Evolutionary conservation across 176 grass and related monocot genomes (phyloP), one percentile per base, ranked within the genome.

Genomic region (Aegilops speltoides): DNA sequence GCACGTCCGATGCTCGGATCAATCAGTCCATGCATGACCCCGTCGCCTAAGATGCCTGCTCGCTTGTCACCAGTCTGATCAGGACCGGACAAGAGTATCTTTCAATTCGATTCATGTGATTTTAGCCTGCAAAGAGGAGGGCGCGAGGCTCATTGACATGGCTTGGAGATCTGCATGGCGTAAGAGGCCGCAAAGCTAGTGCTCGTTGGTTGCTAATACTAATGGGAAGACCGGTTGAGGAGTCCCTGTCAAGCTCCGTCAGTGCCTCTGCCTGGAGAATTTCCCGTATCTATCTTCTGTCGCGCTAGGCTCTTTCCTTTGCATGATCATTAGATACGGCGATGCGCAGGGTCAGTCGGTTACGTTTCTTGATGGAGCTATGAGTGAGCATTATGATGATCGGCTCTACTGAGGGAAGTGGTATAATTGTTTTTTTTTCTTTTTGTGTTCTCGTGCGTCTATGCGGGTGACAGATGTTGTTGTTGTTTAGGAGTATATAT

Each of bases 151-250:
- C 38, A 74, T 62, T 76, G 85, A 68, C 3, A 68, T 15, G 24
- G 60, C 2, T 31, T 14, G 46, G 48, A 26, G 60, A 3, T 87
- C 83, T 84, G 89, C 77, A 88, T 91, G 85, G 81, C 89, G 89
- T 88, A 88, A 57, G 69, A 81, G 54, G 62, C 48, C 46, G 69
- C 48, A 50, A 88, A 91, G 82, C 36, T 37, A 73, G 63, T 14
- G 59, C 63, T 77, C 17, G 86, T 50, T 25, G 41, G 56, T 91
- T 88, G 77, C 77, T 83, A 80, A 68, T 88, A 71, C 77, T 83
- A 80, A 68, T 89, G 84, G 81, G 84, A 80, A 24, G 3, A 62
- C 61, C 76, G 26, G 87, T 80, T 86, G 57, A 52, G 19, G 56
- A 54, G 50, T 54, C 50, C 50, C 50, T 54, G 50, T 54, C 50